Base-by-base conservation (phyloP, 2,329 filamentous ascomycete genomes). In the Fusarium cicatricum region DNA sequence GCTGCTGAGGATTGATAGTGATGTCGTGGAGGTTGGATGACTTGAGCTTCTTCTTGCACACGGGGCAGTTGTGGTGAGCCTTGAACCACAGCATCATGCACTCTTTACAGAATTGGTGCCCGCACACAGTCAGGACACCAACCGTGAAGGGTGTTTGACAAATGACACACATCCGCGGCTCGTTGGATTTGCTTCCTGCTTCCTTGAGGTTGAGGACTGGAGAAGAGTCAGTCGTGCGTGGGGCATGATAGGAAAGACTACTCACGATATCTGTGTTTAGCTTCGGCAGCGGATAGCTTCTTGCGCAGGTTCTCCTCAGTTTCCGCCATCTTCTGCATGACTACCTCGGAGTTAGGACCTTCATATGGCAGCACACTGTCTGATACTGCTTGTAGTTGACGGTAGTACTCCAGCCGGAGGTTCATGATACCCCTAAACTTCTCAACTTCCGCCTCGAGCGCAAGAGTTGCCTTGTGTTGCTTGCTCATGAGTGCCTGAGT, bases 41-140 rank as follows among this genome's bases (percentile, higher is more conserved):
- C 23, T 79, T 80, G 7, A 98, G 77, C 2, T 78, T 79, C 39
- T 81, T 83, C 72, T 97, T 97, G 80, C 95, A 99, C 5, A 91
- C 82, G 0, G 94, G 94, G 66, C 94, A 98, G 45, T 85, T 94
- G 15, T 81, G 84, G 65, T 92, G 87, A 28, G 85, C 80, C 52
- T 79, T 81, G 78, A 89, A 91, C 95, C 95, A 98, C 11, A 86
- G 66, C 32, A 82, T 80, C 64, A 98, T 88, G 73, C 95, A 98
- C 23, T 91, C 90, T 68, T 91, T 92, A 78, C 94, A 97, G 71
- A 92, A 98, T 61, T 92, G 86, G 70, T 99, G 95, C 0, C 94
- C 94, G 71, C 95, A 98, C 1, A 92, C 84, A 0, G 94, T 97
- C 58, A 94, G 79, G 46, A 90, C 85, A 47, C 94, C 94, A n/a